Conservation (phyloP, 164 flowering plant species). For the Aristolochia contorta region DNA sequence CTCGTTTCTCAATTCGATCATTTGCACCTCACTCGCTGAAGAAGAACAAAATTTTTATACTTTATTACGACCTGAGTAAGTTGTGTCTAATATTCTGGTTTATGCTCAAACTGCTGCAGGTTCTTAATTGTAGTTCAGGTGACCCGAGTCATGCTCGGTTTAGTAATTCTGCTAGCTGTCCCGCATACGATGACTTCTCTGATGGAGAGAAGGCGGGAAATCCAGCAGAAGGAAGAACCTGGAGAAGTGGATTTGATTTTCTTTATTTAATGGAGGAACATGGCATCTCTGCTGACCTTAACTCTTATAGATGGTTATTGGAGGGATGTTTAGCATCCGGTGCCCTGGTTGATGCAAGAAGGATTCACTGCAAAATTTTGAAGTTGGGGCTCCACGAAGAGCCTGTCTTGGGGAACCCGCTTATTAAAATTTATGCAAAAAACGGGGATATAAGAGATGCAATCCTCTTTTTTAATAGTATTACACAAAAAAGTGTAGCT, state of each 20-base stretch:
- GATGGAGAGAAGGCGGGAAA: slow-evolving; percentile 10
- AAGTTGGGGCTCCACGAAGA: slow-evolving; percentile 16
- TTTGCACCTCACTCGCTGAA: background rate
- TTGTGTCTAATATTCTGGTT: background rate
- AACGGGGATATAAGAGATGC: slow-evolving; percentile 12
- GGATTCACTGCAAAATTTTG: slow-evolving; percentile 19
- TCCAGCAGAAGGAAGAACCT: background rate
- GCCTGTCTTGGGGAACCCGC: slow-evolving; percentile 4
- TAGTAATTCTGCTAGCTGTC: slow-evolving; percentile 8
- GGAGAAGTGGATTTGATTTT: slow-evolving; percentile 14
- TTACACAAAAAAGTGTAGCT: slow-evolving; percentile 11
- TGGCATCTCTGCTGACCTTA: slow-evolving; percentile 15
- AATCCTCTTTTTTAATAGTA: slow-evolving; percentile 10
- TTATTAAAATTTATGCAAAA: slow-evolving; percentile 8
- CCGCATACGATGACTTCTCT: slow-evolving; percentile 8
- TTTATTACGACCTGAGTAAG: background rate
- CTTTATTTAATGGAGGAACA: slow-evolving; percentile 18
- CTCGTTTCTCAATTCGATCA: background rate
- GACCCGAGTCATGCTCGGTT: slow-evolving; percentile 12
- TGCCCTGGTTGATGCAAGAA: slow-evolving; percentile 12
- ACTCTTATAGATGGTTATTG: slow-evolving; percentile 17
- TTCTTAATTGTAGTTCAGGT: slow-evolving; percentile 13
- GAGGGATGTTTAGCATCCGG: slow-evolving; percentile 14
- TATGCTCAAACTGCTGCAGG: slow-evolving; percentile 13
- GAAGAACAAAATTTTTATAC: background rate